These are phyloP conservation scores for Alternaria tenuissima DNA, from an alignment of 2,329 filamentous ascomycete genomes.

Conservation along the genomic window DNA sequence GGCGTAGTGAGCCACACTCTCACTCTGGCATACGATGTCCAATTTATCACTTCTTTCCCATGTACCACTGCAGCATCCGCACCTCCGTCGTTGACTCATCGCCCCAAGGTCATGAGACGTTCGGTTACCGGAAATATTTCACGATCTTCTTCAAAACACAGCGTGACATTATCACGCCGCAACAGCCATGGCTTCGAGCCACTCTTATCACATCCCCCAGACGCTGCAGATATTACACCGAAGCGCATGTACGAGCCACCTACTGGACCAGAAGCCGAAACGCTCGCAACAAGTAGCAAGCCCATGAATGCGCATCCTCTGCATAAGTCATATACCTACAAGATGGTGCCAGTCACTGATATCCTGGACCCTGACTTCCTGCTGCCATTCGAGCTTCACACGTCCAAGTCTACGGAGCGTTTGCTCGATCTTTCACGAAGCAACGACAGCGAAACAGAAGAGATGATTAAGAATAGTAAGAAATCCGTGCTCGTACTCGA, in stretches of 20 bases:
- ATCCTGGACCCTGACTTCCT: constrained; percentile 39
- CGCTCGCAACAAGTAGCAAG: constrained; percentile 18
- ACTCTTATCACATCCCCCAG: constrained; percentile 45
- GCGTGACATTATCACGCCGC: constrained; percentile 37
- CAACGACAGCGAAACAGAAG: constrained; percentile 20
- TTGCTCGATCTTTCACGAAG: constrained; percentile 20
- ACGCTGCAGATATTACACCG: constrained; percentile 36
- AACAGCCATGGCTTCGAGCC: constrained; percentile 49
- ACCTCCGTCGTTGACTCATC: constrained; percentile 21
- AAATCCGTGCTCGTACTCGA: constrained; percentile 54
- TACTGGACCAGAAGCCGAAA: constrained; percentile 18
- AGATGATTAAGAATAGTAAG: constrained; percentile 25
- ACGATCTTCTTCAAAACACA: constrained; percentile 45
- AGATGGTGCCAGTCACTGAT: constrained; percentile 45
- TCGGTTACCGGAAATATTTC: constrained; percentile 35
- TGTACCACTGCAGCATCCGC: constrained; percentile 56
- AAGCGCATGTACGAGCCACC: constrained; percentile 35
- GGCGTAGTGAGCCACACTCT: constrained; percentile 27
- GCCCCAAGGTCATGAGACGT: constrained; percentile 35
- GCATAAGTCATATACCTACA: constrained; percentile 50
- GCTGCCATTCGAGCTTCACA: constrained; percentile 34
- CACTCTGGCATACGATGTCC: constrained; percentile 60
- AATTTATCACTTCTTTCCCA: constrained; percentile 64
- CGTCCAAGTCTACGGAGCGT: constrained; percentile 25
- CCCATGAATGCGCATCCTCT: constrained; percentile 51